Conservation (phyloP, 306 rosid genomes). For the Sindora glabra region DNA sequence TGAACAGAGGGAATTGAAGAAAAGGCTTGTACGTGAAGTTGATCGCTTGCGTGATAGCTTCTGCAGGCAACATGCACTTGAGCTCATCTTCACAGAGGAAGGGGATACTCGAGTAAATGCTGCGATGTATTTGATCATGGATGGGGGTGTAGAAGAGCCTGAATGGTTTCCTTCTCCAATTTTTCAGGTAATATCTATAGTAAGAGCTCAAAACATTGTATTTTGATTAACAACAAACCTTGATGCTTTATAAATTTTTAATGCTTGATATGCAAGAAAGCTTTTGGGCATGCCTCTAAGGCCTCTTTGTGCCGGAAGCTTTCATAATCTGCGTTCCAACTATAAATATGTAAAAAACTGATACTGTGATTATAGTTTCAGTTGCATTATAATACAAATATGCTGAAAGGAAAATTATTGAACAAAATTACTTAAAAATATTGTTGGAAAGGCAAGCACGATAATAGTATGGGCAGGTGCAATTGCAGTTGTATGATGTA, state of each 20-base stretch:
- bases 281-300: background rate
- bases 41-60: constrained; percentile 77
- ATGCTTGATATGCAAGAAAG: background rate
- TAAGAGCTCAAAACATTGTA: background rate
- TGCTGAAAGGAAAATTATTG: too few species aligned
- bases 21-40: constrained; percentile 63
- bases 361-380: too few species aligned
- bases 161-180: constrained; percentile 91
- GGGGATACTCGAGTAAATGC: constrained; percentile 62
- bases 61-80: constrained; percentile 81
- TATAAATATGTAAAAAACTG: too few species aligned
- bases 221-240: background rate
- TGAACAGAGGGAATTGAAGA: constrained; percentile 79
- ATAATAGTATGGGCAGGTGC: too few species aligned
- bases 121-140: constrained; percentile 51
- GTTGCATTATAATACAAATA: too few species aligned
- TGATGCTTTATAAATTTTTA: background rate
- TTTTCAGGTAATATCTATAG: constrained; percentile 48
- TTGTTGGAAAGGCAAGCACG: too few species aligned
- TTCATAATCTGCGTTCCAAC: too few species aligned
- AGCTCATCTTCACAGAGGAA: constrained; percentile 81
- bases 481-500: too few species aligned
- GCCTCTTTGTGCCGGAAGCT: too few species aligned
- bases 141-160: constrained; percentile 42
- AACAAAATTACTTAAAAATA: too few species aligned